These are phyloP conservation scores for Aaosphaeria pasadenensis DNA, from an alignment of 2,329 filamentous ascomycete species.

Conservation along the genomic window DNA sequence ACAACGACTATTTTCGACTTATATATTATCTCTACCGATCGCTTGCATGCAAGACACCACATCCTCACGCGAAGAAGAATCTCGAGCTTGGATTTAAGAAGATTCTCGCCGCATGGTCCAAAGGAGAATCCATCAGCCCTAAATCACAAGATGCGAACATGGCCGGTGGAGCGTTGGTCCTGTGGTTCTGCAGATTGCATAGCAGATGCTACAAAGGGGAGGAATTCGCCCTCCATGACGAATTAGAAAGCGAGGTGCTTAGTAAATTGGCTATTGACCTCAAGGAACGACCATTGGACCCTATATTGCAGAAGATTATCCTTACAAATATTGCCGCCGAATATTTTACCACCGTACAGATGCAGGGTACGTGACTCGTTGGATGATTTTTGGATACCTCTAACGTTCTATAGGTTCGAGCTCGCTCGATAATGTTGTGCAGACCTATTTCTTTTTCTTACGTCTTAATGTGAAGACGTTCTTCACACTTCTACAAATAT, in stretches of 20 bases:
- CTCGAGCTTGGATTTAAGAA: constrained; percentile 77
- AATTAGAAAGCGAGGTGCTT: constrained; percentile 82
- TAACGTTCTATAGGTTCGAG: constrained; percentile 18
- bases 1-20: constrained; percentile 76
- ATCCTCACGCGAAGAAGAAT: constrained; percentile 72
- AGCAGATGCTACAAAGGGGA: constrained; percentile 78
- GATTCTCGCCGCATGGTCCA: constrained; percentile 56
- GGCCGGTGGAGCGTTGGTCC: constrained; percentile 63
- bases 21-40: constrained; percentile 90
- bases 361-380: constrained; percentile 50
- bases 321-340: constrained; percentile 86
- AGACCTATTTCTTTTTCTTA: constrained; percentile 61
- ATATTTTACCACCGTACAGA: constrained; percentile 62
- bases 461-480: constrained; percentile 78
- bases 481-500: constrained; percentile 65
- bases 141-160: constrained; percentile 45
- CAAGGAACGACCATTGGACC: constrained; percentile 64
- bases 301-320: constrained; percentile 72
- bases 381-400: background rate
- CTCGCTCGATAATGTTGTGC: constrained; percentile 34
- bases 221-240: constrained; percentile 70
- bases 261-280: constrained; percentile 72
- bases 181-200: constrained; percentile 84
- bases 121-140: constrained; percentile 50
- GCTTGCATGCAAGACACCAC: constrained; percentile 69